Conservation (phyloP, 305 asterid species). For the Vinca major region DNA sequence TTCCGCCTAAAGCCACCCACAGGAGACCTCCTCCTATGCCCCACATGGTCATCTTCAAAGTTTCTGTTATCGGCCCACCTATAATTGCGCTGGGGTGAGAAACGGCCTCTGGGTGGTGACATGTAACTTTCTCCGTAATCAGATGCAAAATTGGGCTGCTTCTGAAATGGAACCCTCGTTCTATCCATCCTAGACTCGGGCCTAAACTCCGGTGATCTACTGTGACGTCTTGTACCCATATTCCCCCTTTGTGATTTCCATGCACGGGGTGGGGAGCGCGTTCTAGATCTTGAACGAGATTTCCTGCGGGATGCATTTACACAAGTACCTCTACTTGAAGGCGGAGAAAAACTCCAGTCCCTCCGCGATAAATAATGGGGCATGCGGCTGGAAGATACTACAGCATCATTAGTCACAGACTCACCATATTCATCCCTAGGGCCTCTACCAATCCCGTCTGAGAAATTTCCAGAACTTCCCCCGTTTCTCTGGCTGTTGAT, state of each 20-base stretch:
- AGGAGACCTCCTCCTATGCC: slow-evolving; percentile 50
- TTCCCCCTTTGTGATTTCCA: slow-evolving; percentile 58
- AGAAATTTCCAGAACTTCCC: slow-evolving; percentile 32
- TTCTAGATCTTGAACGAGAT: slow-evolving; percentile 71
- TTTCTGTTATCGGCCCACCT: slow-evolving; percentile 44
- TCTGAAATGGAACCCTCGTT: slow-evolving; percentile 37
- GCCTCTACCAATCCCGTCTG: slow-evolving; percentile 38
- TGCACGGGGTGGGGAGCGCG: slow-evolving; percentile 52
- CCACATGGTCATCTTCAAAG: slow-evolving; percentile 30
- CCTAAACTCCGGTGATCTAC: slow-evolving; percentile 65
- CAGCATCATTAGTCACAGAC: slow-evolving; percentile 34
- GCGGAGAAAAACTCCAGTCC: slow-evolving; percentile 41
- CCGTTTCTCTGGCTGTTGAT: slow-evolving; percentile 33
- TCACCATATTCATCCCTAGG: slow-evolving; percentile 34
- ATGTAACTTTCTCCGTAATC: slow-evolving; percentile 42
- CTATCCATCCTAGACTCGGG: slow-evolving; percentile 47
- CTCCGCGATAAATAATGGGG: slow-evolving; percentile 43
- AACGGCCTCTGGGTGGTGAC: slow-evolving; percentile 44
- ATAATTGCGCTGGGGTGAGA: slow-evolving; percentile 35
- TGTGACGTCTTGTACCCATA: slow-evolving; percentile 30
- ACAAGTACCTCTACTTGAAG: slow-evolving; percentile 30
- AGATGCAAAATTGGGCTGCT: slow-evolving; percentile 33
- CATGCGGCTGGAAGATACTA: slow-evolving; percentile 26
- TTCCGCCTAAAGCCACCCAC: slow-evolving; percentile 26
- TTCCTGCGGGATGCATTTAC: slow-evolving; percentile 26